A percentile compares a stretch with the other conserved stretches of the same genome.
Conservation (phyloP, 1,284 basidiomycete species). For the Neotropicomus parvogracilis region DNA sequence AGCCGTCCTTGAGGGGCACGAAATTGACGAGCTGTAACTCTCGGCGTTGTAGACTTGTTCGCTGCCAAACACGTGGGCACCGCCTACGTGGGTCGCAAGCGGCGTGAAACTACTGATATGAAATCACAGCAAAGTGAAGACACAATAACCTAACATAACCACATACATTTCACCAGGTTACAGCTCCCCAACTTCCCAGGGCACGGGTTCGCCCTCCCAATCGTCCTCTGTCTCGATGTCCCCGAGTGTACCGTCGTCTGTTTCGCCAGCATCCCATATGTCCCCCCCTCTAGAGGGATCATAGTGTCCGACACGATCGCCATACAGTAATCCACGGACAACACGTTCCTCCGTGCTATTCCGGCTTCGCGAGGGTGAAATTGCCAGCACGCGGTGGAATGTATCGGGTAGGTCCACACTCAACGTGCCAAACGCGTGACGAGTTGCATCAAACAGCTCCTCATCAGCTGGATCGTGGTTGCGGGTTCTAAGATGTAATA, state of each 20-base stretch:
- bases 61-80: constrained; percentile 30
- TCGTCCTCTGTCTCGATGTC: constrained; percentile 61
- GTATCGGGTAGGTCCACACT: constrained; percentile 64
- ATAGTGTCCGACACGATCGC: constrained; percentile 52
- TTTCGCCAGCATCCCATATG: constrained; percentile 75
- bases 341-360: constrained; percentile 50
- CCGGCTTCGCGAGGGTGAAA: constrained; percentile 45
- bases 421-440: constrained; percentile 35
- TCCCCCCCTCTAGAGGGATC: constrained; percentile 62
- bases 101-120: constrained; percentile 32
- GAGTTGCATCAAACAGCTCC: constrained; percentile 26
- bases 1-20: constrained; percentile 12
- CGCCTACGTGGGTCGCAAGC: constrained; percentile 21
- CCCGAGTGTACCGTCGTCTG: constrained; percentile 33
- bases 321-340: constrained; percentile 57
- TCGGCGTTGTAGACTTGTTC: background rate
- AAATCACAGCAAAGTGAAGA: constrained; percentile 32
- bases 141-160: constrained; percentile 20
- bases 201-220: constrained; percentile 77
- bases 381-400: constrained; percentile 57
- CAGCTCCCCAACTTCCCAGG: constrained; percentile 74
- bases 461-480: constrained; percentile 30
- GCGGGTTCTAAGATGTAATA: constrained; percentile 37
- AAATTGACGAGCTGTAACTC: constrained; percentile 3
- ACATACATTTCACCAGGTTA: constrained; percentile 36